A percentile compares a stretch with the other conserved stretches of the same genome.
phyloP scores from a whole-genome alignment of 495 filamentous ascomycete species.

The Staphylotrichum longicolle region DNA sequence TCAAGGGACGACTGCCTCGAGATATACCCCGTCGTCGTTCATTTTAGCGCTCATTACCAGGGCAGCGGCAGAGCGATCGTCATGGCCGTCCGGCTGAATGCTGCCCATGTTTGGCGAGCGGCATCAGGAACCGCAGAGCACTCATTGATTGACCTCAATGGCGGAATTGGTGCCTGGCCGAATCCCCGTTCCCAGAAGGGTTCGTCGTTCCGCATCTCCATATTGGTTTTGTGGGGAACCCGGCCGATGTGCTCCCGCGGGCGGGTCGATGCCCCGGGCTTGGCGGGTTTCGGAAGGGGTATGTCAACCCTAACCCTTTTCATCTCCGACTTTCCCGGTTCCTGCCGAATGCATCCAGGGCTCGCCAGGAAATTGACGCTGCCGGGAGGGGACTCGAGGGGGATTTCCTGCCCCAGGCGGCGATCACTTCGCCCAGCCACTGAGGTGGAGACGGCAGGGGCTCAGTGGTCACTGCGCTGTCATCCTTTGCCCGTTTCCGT shows the following conservation, averaged over 20 bases:
- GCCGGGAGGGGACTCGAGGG: no score
- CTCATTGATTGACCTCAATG: conserved; percentile 11
- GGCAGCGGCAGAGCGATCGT: conserved; percentile 1
- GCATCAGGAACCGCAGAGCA: conserved; percentile 20
- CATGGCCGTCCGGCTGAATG: conserved; percentile 24
- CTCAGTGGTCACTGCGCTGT: background rate
- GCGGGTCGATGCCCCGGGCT: background rate
- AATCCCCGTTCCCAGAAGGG: conserved; percentile 12
- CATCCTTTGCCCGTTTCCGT: background rate
- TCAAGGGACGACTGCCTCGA: background rate
- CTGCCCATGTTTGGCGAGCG: conserved; percentile 18
- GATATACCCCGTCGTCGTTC: background rate
- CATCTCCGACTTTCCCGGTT: background rate
- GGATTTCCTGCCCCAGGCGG: background rate
- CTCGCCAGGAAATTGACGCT: background rate
- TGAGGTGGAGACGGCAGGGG: background rate
- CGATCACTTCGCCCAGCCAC: background rate
- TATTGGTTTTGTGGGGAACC: conserved; percentile 23
- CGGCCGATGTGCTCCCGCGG: conserved; percentile 1
- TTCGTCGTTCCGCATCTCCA: conserved; percentile 25
- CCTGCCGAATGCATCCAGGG: background rate
- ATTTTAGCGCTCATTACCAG: background rate
- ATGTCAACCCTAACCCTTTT: conserved; percentile 6
- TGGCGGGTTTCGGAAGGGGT: background rate
- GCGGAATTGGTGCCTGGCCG: background rate